A percentile compares a stretch with the other conserved stretches of the same genome.
These are phyloP conservation scores for Sutorius australiensis DNA, from an alignment of 768 basidiomycete species.

Conservation along the genomic window DNA sequence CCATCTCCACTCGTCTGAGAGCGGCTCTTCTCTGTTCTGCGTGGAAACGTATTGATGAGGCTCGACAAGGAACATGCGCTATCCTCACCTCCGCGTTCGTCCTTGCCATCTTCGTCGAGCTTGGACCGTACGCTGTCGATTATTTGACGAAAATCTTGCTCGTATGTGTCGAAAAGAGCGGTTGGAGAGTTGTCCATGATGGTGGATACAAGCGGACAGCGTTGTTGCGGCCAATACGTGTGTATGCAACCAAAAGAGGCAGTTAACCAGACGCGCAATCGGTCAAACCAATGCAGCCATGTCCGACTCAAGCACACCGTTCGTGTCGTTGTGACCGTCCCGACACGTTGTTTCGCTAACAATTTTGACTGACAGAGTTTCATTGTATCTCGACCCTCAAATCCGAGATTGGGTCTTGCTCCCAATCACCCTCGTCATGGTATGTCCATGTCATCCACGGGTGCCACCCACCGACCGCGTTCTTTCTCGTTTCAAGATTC, in stretches of 20 bases:
- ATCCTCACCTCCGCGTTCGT: slow-evolving; percentile 64
- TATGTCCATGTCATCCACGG: slow-evolving; percentile 32
- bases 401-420: slow-evolving; percentile 94
- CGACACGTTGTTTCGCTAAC: slow-evolving; percentile 10
- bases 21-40: slow-evolving; percentile 79
- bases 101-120: slow-evolving; percentile 65
- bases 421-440: slow-evolving; percentile 97
- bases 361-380: slow-evolving; percentile 31
- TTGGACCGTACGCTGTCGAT: slow-evolving; percentile 70
- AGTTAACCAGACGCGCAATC: slow-evolving; percentile 10
- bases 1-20: slow-evolving; percentile 84
- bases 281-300: slow-evolving; percentile 26
- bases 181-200: slow-evolving; percentile 82
- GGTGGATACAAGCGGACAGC: slow-evolving; percentile 1
- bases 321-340: slow-evolving; percentile 9
- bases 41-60: background rate
- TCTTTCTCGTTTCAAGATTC: slow-evolving; percentile 50
- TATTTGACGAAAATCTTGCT: slow-evolving; percentile 87
- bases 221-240: slow-evolving; percentile 18
- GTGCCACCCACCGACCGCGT: slow-evolving; percentile 1
- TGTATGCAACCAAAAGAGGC: slow-evolving; percentile 23
- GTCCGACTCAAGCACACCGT: slow-evolving; percentile 32
- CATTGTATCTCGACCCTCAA: slow-evolving; percentile 86
- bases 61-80: background rate
- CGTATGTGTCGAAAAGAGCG: slow-evolving; percentile 86